Base-by-base conservation (phyloP, 192 early-diverging fungal species). In the Dissophora globulifera region DNA sequence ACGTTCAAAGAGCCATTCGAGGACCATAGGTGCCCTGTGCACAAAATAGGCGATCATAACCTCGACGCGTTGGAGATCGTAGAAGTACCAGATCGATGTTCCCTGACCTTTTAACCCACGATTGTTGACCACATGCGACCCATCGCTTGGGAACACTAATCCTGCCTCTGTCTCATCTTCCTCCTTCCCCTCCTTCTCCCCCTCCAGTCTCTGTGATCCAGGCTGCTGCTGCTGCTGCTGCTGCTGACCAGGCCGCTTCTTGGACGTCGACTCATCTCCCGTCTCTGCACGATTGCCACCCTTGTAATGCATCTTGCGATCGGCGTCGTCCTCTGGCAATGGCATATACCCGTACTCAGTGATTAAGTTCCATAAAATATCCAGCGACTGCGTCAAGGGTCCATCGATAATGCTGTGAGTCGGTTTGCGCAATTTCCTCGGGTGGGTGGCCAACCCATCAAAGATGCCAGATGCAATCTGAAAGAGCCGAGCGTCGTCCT, bases 1-100 rank as follows among this genome's bases (percentile, higher is more conserved):
- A 2, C 20, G 43, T n/a, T 76, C 56, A 64, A 76, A 76, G 23
- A 76, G 11, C 35, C 48, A 51, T 19, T 67, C 58, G 13, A 76
- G 38, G 0, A 76, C 46, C 6, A 52, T 55, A 2, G 72, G 63
- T 3, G 64, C 63, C 22, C 40, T 10, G 40, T 51, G 40, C 30
- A 76, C 62, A 45, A 76, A 30, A 53, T 62, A 76, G 1, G 26
- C 72, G 3, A 58, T 48, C 63, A 76, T 76, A n/a, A 67, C 42
- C 23, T 76, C 72, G 1, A 62, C 27, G 23, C 45, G 50, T 19
- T 76, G 72, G 15, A 67, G 20, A 15, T 76, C 58, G 38, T 76
- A 76, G 47, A 56, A 76, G 25, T 61, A 61, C 72, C 72, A 76
- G 27, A 76, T 76, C 3, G 72, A 67, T 5, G 69, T 62, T 17